Conservation (phyloP, 805 yeast genomes). For the Sungouiozyma ichnusensis region DNA sequence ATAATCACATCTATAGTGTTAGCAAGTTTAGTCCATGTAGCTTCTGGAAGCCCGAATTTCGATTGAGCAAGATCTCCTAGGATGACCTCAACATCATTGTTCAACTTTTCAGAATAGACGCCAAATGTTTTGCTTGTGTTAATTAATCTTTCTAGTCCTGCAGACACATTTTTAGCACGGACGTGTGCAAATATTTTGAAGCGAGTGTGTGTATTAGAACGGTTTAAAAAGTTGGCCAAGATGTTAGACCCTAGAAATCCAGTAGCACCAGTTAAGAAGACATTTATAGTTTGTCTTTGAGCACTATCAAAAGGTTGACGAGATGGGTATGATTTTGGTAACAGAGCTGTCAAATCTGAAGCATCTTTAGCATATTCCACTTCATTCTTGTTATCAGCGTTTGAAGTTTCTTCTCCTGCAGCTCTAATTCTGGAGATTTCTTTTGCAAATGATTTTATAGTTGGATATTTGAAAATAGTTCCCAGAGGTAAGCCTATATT, state of each 20-base stretch:
- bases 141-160: conserved; percentile 68
- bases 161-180: conserved; percentile 59
- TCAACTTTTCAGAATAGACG: conserved; percentile 44
- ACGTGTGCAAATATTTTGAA: conserved; percentile 79
- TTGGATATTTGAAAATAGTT: conserved; percentile 80
- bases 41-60: conserved; percentile 58
- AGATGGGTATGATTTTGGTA: conserved; percentile 37
- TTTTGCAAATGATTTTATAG: conserved; percentile 65
- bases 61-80: conserved; percentile 69
- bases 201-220: conserved; percentile 32
- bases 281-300: conserved; percentile 34
- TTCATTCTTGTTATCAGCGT: conserved; percentile 15
- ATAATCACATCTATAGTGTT: conserved; percentile 66
- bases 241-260: conserved; percentile 94
- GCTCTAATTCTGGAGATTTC: conserved; percentile 52
- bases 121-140: conserved; percentile 77
- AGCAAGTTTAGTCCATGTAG: conserved; percentile 48
- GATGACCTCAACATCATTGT: conserved; percentile 51
- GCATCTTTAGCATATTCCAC: conserved; percentile 68
- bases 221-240: conserved; percentile 59
- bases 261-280: conserved; percentile 90
- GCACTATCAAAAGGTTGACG: conserved; percentile 21
- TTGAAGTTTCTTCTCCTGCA: conserved; percentile 28
- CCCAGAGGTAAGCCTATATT: conserved; percentile 82
- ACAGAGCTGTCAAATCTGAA: conserved; percentile 33